phyloP scores from a whole-genome alignment of 768 basidiomycete species.

The Zangia roseola region DNA sequence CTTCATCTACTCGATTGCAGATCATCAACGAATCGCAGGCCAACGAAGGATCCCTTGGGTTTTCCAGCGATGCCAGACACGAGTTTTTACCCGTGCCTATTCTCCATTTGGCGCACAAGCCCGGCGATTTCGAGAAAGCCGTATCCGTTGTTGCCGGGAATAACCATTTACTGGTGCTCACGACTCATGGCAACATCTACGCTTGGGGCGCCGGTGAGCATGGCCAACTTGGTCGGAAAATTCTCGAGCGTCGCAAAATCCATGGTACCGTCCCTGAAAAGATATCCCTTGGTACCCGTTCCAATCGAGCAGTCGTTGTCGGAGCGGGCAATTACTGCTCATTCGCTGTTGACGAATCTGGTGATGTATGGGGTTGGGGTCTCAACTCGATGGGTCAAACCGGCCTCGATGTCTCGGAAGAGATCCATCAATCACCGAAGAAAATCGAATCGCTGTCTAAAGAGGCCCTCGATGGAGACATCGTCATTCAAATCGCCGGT shows the following conservation, averaged over 20 bases:
- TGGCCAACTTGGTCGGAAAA: constrained; percentile 87
- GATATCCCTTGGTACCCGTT: constrained; percentile 69
- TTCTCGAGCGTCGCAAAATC: constrained; percentile 84
- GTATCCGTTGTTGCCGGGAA: constrained; percentile 75
- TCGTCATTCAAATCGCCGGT: constrained; percentile 70
- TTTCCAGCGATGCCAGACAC: constrained; percentile 61
- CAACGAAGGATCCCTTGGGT: constrained; percentile 82
- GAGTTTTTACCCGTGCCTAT: constrained; percentile 66
- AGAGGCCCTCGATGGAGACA: constrained; percentile 55
- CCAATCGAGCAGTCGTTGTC: constrained; percentile 62
- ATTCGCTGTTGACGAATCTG: constrained; percentile 83
- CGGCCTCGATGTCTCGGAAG: constrained; percentile 52
- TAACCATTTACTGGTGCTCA: constrained; percentile 89
- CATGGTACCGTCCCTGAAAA: constrained; percentile 89
- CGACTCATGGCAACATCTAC: constrained; percentile 83
- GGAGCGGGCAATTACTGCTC: constrained; percentile 86
- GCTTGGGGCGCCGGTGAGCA: constrained; percentile 92
- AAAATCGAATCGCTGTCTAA: constrained; percentile 65
- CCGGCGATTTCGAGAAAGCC: constrained; percentile 68
- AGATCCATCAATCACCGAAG: constrained; percentile 57
- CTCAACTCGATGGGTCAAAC: constrained; percentile 87
- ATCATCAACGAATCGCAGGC: constrained; percentile 40
- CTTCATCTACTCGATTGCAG: not conserved
- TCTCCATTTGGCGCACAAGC: constrained; percentile 57
- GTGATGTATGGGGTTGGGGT: constrained; percentile 95